These are phyloP conservation scores for Trichoderma virens DNA, from an alignment of 495 filamentous ascomycete genomes.

Conservation along the genomic window DNA sequence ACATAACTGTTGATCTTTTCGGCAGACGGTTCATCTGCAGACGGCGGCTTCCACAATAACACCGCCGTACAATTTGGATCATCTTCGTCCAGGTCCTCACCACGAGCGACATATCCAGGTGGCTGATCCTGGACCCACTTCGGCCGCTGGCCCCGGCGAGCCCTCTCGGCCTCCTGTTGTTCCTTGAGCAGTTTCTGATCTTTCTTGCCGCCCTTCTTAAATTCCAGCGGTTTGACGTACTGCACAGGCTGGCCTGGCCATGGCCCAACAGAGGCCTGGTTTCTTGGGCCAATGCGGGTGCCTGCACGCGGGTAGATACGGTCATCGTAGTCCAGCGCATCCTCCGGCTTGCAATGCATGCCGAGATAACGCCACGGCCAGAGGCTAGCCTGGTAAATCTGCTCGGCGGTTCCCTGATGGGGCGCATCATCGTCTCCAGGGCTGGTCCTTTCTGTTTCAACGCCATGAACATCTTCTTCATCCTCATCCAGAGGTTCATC, in stretches of 20 bases:
- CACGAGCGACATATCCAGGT: slow-evolving; percentile 71
- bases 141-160: slow-evolving; percentile 68
- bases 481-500: slow-evolving; percentile 71
- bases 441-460: slow-evolving; percentile 50
- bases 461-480: slow-evolving; percentile 57
- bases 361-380: slow-evolving; percentile 97
- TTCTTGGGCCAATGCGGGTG: slow-evolving; percentile 82
- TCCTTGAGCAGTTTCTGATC: slow-evolving; percentile 73
- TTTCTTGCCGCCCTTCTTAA: slow-evolving; percentile 60
- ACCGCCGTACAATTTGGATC: slow-evolving; percentile 40
- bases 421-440: slow-evolving; percentile 46
- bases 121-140: slow-evolving; percentile 93
- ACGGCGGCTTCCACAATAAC: slow-evolving; percentile 54
- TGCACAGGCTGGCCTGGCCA: slow-evolving; percentile 84
- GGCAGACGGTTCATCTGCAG: slow-evolving; percentile 41
- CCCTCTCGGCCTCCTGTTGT: slow-evolving; percentile 66
- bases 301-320: slow-evolving; percentile 94
- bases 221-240: slow-evolving; percentile 79
- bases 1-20: slow-evolving; percentile 65
- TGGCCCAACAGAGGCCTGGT: slow-evolving; percentile 76
- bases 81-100: slow-evolving; percentile 57
- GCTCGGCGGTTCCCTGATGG: slow-evolving; percentile 77
- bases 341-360: slow-evolving; percentile 92
- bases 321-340: slow-evolving; percentile 95
- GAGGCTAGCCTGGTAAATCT: slow-evolving; percentile 81